A percentile compares a stretch with the other conserved stretches of the same genome.
Conservation (phyloP, 441 rosid genomes). For the Adansonia rubrostipa region DNA sequence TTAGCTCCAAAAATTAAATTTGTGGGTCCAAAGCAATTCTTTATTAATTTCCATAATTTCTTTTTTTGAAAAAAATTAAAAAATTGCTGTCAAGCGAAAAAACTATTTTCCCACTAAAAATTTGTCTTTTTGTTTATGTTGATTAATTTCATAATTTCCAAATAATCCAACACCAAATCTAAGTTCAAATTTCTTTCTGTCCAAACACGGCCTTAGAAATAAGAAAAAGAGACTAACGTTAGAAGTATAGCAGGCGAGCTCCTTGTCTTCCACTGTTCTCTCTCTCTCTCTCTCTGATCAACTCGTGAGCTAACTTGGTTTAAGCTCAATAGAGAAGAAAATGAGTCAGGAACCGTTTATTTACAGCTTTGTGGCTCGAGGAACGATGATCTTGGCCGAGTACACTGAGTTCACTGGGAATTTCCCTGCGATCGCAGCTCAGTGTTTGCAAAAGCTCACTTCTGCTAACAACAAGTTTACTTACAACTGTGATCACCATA, state of each 20-base stretch:
- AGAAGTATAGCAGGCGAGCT: background rate
- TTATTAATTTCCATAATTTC: too few species aligned
- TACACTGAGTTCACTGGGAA: constrained; percentile 92
- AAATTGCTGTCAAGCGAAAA: background rate
- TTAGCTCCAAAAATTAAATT: too few species aligned
- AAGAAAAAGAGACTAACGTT: background rate
- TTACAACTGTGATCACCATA: constrained; percentile 88
- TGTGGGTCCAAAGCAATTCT: too few species aligned
- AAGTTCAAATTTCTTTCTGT: constrained; percentile 18
- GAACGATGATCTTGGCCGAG: constrained; percentile 82
- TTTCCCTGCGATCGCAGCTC: constrained; percentile 84
- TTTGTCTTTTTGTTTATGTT: too few species aligned
- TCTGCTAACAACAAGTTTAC: constrained; percentile 86
- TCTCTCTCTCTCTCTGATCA: constrained; percentile 21
- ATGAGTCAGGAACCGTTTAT: constrained; percentile 87
- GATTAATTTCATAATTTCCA: background rate
- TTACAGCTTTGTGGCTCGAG: constrained; percentile 91
- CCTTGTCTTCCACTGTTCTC: constrained; percentile 25
- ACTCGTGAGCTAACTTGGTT: constrained; percentile 31
- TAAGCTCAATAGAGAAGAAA: constrained; percentile 17
- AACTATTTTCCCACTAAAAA: background rate
- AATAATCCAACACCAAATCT: background rate
- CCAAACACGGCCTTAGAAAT: constrained; percentile 28
- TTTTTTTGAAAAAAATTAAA: too few species aligned
- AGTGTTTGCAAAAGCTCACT: constrained; percentile 81